These are phyloP conservation scores for Candida sanyaensis DNA, from an alignment of 1,139 yeast genomes.

Conservation along the genomic window DNA sequence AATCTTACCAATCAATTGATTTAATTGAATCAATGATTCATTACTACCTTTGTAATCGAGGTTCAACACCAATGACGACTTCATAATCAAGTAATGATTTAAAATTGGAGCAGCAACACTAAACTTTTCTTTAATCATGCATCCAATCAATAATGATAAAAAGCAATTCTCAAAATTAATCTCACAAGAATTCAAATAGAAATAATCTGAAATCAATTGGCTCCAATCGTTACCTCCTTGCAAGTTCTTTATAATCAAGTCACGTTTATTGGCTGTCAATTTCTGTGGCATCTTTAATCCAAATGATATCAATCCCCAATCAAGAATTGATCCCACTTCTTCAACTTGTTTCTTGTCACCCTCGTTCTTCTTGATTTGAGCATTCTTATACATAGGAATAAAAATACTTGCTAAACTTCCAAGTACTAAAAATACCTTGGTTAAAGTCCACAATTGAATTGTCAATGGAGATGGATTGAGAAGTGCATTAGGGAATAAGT, in stretches of 20 bases:
- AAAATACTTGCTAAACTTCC: constrained; percentile 28
- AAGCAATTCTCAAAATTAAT: constrained; percentile 40
- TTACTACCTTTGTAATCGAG: constrained; percentile 33
- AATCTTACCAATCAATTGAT: constrained; percentile 29
- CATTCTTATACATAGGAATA: constrained; percentile 22
- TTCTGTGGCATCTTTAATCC: constrained; percentile 33
- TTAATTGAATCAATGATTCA: constrained; percentile 24
- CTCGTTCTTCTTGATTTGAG: constrained; percentile 4
- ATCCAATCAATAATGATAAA: constrained; percentile 33
- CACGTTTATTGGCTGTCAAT: constrained; percentile 20
- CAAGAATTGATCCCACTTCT: constrained; percentile 1
- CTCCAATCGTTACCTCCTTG: constrained; percentile 22
- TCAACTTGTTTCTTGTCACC: neutral
- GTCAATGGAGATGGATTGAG: constrained; percentile 26
- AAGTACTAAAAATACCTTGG: constrained; percentile 28
- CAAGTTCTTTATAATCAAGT: constrained; percentile 23
- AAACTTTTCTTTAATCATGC: constrained; percentile 23
- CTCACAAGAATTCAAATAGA: constrained; percentile 33
- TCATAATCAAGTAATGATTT: constrained; percentile 26
- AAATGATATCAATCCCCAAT: constrained; percentile 29
- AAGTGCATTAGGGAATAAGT: constrained; percentile 26
- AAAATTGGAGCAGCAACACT: constrained; percentile 24
- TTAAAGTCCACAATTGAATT: constrained; percentile 28
- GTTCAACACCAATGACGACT: constrained; percentile 30
- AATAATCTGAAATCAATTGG: constrained; percentile 28